Conservation (phyloP, 805 yeast genomes). For the Lipomyces orientalis region DNA sequence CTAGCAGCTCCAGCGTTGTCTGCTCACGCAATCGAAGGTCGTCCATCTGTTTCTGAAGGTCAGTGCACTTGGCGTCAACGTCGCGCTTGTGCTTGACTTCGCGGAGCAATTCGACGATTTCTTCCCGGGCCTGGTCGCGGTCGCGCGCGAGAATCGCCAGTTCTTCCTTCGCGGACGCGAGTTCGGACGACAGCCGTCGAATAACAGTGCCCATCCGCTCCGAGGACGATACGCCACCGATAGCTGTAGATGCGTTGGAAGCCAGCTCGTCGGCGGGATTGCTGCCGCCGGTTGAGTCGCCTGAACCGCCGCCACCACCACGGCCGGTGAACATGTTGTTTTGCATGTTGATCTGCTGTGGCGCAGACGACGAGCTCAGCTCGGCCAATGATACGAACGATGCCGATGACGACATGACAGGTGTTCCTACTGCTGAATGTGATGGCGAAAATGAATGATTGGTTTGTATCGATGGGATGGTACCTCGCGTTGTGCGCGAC, state of each 20-base stretch:
- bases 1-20: constrained; percentile 71
- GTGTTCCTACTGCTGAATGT: constrained; percentile 8
- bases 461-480: constrained; percentile 7
- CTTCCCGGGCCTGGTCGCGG: constrained; percentile 70
- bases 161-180: constrained; percentile 68
- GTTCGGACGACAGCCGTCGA: constrained; percentile 79
- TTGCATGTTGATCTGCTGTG: constrained; percentile 23
- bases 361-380: not conserved
- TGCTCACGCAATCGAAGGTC: constrained; percentile 53
- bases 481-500: constrained; percentile 10
- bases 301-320: not conserved
- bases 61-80: constrained; percentile 55
- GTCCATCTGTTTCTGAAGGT: constrained; percentile 48
- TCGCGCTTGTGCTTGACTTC: constrained; percentile 28
- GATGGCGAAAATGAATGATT: constrained; percentile 4
- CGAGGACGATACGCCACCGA: constrained; percentile 60
- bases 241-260: constrained; percentile 31
- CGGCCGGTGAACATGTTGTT: constrained; percentile 10
- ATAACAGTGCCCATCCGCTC: constrained; percentile 75
- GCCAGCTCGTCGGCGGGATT: constrained; percentile 22
- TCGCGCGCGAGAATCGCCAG: constrained; percentile 58
- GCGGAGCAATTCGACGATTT: constrained; percentile 62
- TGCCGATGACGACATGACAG: constrained; percentile 19
- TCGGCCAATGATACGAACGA: constrained; percentile 33
- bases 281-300: constrained; percentile 13